Percentiles rank a stretch among this genome's conserved stretches.
Conservation (phyloP, 2,329 filamentous ascomycete species). For the Fusarium floridanum region DNA sequence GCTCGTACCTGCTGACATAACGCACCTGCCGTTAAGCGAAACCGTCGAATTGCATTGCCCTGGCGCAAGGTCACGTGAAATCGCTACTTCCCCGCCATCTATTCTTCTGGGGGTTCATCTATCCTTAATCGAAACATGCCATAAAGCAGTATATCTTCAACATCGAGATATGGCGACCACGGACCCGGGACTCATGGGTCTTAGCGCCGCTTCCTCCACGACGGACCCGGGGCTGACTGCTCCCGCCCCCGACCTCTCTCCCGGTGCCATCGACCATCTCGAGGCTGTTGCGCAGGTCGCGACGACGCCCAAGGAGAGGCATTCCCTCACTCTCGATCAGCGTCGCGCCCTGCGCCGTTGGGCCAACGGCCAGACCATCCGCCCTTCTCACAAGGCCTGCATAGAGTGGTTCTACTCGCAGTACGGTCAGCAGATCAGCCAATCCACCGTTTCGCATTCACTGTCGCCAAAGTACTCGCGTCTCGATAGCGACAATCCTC, state of each 20-base stretch:
- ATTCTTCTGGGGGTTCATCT: too few relatives aligned
- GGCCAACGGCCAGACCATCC: constrained; percentile 68
- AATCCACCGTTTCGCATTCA: constrained; percentile 73
- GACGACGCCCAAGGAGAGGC: constrained; percentile 60
- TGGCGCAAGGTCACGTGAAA: constrained; percentile 35
- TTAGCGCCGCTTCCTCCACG: too few relatives aligned
- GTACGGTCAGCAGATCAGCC: constrained; percentile 71
- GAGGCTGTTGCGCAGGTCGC: constrained; percentile 25
- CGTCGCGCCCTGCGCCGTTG: constrained; percentile 71
- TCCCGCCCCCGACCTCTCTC: constrained; percentile 48
- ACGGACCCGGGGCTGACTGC: constrained; percentile 41
- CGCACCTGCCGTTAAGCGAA: neutral
- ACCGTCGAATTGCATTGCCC: constrained; percentile 9
- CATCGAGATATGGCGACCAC: too few relatives aligned
- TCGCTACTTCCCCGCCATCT: too few relatives aligned
- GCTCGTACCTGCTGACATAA: constrained; percentile 9
- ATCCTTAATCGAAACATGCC: constrained; percentile 52
- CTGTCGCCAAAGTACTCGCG: constrained; percentile 73
- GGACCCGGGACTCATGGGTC: too few relatives aligned
- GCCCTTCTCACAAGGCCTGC: constrained; percentile 72
- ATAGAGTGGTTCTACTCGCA: constrained; percentile 73
- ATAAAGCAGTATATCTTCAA: too few relatives aligned
- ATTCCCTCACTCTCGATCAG: constrained; percentile 73
- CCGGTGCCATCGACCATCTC: constrained; percentile 34
- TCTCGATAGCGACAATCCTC: constrained; percentile 69